Conservation (phyloP, 768 basidiomycete genomes). For the Collybia sordida region DNA sequence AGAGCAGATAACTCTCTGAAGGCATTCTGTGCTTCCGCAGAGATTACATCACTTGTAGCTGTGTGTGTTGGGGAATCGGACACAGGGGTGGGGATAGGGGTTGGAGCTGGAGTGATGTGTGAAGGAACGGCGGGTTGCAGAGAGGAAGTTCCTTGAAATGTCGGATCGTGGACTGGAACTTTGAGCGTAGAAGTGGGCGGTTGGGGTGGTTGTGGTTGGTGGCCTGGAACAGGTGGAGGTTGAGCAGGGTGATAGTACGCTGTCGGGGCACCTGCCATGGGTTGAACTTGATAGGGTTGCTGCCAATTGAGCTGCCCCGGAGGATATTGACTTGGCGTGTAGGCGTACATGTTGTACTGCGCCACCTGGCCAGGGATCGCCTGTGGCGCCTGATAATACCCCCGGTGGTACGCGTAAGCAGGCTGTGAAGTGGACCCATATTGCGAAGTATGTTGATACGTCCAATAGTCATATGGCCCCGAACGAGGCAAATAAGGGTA, state of each 20-base stretch:
- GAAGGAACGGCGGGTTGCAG: neutral
- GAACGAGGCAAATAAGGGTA: slow-evolving; percentile 18
- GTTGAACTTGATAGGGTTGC: slow-evolving; percentile 29
- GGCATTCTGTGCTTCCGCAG: slow-evolving; percentile 11
- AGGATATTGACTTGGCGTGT: slow-evolving; percentile 20
- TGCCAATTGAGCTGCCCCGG: slow-evolving; percentile 30
- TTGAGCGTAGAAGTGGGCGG: neutral
- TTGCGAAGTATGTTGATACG: slow-evolving; percentile 25
- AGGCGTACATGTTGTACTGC: slow-evolving; percentile 25
- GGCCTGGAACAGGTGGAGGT: neutral
- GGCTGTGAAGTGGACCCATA: slow-evolving; percentile 16
- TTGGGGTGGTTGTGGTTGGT: neutral
- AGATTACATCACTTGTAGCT: neutral
- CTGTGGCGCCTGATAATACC: slow-evolving; percentile 23
- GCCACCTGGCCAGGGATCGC: slow-evolving; percentile 15
- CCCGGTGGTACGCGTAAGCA: slow-evolving; percentile 24
- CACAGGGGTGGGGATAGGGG: neutral
- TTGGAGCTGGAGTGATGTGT: neutral
- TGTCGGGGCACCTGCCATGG: neutral
- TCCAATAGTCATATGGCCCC: slow-evolving; percentile 37
- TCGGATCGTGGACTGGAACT: neutral
- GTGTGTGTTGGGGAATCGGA: neutral
- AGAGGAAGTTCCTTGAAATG: neutral
- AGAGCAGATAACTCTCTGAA: slow-evolving; percentile 27
- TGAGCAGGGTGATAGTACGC: slow-evolving; percentile 2